These are phyloP conservation scores for Posidonia oceanica DNA, from an alignment of 116 monocot genomes.

Conservation along the genomic window DNA sequence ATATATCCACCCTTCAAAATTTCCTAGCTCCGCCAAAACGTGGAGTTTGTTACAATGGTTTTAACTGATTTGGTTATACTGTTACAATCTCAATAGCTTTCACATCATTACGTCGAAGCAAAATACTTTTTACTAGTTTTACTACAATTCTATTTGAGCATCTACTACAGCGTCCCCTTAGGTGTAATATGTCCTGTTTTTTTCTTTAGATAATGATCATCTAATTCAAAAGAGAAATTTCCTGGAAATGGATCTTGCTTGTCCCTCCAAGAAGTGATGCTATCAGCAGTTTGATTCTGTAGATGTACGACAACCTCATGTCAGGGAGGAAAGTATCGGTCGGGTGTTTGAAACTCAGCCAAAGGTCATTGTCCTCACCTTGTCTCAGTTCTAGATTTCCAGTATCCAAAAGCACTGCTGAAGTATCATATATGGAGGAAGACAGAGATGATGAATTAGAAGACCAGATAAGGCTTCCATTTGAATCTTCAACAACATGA, in stretches of 20 bases:
- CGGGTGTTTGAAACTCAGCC: conserved; percentile 12
- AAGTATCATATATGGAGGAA: not conserved
- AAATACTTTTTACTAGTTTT: no score
- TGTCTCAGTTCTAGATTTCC: conserved; percentile 4
- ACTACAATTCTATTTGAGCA: no score
- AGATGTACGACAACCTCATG: conserved; percentile 1
- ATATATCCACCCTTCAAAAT: no score
- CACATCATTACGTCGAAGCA: no score
- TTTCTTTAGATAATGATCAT: not conserved
- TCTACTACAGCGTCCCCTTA: no score
- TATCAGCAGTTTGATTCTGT: not conserved
- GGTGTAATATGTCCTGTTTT: no score
- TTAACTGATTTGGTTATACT: no score
- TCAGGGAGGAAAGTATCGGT: conserved; percentile 8
- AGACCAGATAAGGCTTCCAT: not conserved
- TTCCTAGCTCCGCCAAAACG: no score
- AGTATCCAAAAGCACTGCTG: conserved; percentile 3
- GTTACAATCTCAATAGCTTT: no score
- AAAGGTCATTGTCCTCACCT: not conserved
- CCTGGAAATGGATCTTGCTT: conserved; percentile 10
- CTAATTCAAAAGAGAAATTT: conserved; percentile 13
- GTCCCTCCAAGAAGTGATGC: conserved; percentile 1
- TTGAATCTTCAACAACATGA: not conserved
- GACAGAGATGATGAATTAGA: not conserved
- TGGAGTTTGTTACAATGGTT: no score